These are phyloP conservation scores for Podila epigama DNA, from an alignment of 192 early-diverging fungal species.

Conservation along the genomic window DNA sequence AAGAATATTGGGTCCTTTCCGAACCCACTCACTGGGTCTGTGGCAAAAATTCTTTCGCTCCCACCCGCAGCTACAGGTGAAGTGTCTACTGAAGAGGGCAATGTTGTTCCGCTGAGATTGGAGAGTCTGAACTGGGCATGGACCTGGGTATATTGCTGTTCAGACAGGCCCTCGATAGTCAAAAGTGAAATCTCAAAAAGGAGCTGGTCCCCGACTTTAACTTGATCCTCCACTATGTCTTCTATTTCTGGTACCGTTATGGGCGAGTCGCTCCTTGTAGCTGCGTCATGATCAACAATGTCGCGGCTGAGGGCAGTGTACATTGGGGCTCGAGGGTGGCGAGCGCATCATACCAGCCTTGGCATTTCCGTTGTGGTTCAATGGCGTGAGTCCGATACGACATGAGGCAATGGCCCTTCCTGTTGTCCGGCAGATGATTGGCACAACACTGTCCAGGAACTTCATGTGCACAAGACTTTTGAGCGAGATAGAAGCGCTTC, in stretches of 20 bases:
- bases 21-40: constrained; percentile 66
- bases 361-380: constrained; percentile 22
- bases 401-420: constrained; percentile 47
- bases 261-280: background rate
- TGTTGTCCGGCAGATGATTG: constrained; percentile 55
- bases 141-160: constrained; percentile 71
- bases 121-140: constrained; percentile 76
- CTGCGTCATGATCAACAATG: background rate
- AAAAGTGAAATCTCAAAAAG: constrained; percentile 73
- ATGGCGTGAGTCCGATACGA: constrained; percentile 52
- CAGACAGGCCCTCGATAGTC: constrained; percentile 67
- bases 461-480: constrained; percentile 50
- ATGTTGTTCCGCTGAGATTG: constrained; percentile 56
- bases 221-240: background rate
- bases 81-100: background rate
- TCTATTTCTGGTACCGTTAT: background rate
- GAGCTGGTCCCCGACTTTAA: constrained; percentile 59
- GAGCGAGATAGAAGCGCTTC: constrained; percentile 53
- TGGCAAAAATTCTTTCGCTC: constrained; percentile 63
- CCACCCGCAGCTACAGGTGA: constrained; percentile 3
- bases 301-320: background rate
- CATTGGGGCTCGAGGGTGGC: background rate
- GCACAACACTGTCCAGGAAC: constrained; percentile 50
- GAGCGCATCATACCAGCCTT: too few relatives aligned
- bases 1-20: constrained; percentile 57